These are phyloP conservation scores for Naganishia randhawae DNA, from an alignment of 768 basidiomycete species.

Conservation along the genomic window DNA sequence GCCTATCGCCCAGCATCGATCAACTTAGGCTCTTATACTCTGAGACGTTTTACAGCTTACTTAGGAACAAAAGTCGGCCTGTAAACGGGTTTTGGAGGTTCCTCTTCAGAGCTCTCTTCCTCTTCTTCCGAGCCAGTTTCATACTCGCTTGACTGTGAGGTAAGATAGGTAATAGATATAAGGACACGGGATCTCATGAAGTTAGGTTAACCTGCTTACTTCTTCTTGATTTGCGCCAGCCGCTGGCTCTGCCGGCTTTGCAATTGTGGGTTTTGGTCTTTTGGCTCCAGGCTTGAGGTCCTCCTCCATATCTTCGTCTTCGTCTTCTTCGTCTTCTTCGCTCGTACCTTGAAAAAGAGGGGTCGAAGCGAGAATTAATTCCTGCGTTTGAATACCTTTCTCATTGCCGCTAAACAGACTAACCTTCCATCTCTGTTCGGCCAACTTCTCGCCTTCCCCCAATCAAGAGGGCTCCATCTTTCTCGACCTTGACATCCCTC, in stretches of 20 bases:
- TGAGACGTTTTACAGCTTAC: constrained; percentile 55
- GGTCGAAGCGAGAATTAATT: not conserved
- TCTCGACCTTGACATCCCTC: constrained; percentile 42
- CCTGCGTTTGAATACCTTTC: not conserved
- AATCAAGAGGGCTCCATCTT: constrained; percentile 32
- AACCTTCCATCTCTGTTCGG: constrained; percentile 24
- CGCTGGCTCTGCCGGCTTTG: not conserved
- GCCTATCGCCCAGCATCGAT: constrained; percentile 34
- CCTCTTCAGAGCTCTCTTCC: constrained; percentile 51
- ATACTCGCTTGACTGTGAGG: constrained; percentile 68
- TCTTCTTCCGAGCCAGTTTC: constrained; percentile 75
- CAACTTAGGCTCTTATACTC: not conserved
- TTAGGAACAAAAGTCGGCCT: constrained; percentile 93
- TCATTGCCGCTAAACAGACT: not conserved
- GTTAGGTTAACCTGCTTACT: not conserved
- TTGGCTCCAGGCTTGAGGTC: constrained; percentile 24
- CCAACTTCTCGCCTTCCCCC: constrained; percentile 30
- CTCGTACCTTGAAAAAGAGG: constrained; percentile 20
- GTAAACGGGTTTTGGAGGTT: constrained; percentile 66
- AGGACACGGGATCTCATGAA: too few species aligned
- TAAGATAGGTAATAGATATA: not conserved
- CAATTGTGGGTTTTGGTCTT: not conserved
- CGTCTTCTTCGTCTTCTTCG: constrained; percentile 35
- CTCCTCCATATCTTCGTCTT: constrained; percentile 42
- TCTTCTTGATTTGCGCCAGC: constrained; percentile 6